Conservation (phyloP, 305 asterid genomes). For the Coffea humblotiana region DNA sequence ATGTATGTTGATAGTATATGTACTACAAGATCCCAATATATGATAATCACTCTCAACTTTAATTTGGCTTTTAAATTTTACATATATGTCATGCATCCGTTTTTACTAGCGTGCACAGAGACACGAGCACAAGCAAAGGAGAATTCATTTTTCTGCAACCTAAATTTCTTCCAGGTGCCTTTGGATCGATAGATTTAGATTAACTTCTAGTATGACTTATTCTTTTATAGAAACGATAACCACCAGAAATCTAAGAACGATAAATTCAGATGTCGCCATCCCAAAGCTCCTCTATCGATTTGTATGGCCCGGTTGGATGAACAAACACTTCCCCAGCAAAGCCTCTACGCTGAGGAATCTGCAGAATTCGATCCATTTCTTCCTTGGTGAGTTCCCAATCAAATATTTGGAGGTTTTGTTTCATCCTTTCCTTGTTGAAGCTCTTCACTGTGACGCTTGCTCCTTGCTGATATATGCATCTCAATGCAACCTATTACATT, state of each 20-base stretch:
- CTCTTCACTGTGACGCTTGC: constrained; percentile 38
- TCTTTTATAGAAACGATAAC: neutral
- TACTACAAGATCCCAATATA: no score
- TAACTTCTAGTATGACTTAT: no score
- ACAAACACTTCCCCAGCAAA: constrained; percentile 17
- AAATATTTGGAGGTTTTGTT: constrained; percentile 40
- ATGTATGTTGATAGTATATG: no score
- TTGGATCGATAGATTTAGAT: no score
- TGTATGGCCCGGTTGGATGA: constrained; percentile 33
- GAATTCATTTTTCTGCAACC: no score
- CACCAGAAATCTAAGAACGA: neutral
- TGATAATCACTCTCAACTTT: no score
- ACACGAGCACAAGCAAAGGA: no score
- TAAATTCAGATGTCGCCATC: constrained; percentile 38
- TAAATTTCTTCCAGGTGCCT: no score
- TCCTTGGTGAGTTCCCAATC: constrained; percentile 40
- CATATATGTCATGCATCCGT: no score
- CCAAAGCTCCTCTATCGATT: constrained; percentile 45
- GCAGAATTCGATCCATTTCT: constrained; percentile 29
- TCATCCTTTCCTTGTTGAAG: constrained; percentile 46
- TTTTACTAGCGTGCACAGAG: no score
- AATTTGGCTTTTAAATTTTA: no score
- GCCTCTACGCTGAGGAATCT: constrained; percentile 38
- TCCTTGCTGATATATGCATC: constrained; percentile 53
- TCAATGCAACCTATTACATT: constrained; percentile 37